Conservation (phyloP, 257 asterid species). For the Solanum peruvianum region DNA sequence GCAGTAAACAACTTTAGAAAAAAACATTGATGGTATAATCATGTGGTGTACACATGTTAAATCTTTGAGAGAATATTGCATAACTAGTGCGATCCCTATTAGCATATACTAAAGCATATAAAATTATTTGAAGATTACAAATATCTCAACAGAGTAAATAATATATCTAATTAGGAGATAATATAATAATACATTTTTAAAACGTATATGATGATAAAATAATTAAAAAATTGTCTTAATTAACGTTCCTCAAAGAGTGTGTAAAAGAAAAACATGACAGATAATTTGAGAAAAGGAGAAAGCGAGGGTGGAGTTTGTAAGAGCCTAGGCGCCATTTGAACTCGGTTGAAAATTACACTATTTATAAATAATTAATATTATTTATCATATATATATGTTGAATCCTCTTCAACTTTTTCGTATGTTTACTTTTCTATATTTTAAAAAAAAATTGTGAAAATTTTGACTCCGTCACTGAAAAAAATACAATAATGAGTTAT, state of each 20-base stretch:
- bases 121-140: background rate
- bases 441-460: background rate
- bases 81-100: background rate
- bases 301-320: background rate
- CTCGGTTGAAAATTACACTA: fast-evolving
- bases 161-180: background rate
- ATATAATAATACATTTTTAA: background rate
- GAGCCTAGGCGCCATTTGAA: background rate
- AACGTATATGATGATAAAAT: fast-evolving
- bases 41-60: background rate
- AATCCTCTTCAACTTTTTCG: too few relatives aligned
- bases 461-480: fast-evolving
- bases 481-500: background rate
- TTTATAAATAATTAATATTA: background rate
- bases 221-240: background rate
- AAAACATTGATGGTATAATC: background rate
- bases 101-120: background rate
- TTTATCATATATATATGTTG: background rate
- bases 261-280: background rate
- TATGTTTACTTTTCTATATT: background rate
- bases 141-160: background rate
- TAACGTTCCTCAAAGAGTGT: fast-evolving
- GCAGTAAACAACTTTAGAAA: background rate
- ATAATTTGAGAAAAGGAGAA: background rate
- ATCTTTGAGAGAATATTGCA: background rate